Evolutionary conservation across 106 monocot genomes (phyloP).

Genomic region (Dactylorhiza incarnata): DNA sequence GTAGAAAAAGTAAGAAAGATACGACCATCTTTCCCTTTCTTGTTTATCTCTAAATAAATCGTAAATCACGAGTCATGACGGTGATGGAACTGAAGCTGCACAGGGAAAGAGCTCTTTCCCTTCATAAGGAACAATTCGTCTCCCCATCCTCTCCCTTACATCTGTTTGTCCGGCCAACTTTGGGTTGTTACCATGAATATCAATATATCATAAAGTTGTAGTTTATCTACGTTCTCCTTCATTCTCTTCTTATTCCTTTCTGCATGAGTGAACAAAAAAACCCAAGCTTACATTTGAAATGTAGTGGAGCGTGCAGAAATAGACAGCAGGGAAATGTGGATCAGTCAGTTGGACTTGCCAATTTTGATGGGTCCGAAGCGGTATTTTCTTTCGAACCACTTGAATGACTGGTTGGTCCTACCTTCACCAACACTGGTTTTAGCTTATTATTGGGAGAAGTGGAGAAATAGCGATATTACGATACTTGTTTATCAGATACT

Average conservation of each 20-base stretch:
- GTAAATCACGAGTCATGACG: no score
- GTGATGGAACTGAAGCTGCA: no score
- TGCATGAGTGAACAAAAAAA: neutral
- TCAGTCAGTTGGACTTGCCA: neutral
- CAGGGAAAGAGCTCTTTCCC: no score
- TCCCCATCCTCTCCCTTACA: neutral
- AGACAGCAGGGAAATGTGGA: neutral
- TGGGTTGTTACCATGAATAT: neutral
- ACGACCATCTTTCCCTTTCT: no score
- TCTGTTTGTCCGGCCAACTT: neutral
- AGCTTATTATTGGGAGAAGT: neutral
- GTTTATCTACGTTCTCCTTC: neutral
- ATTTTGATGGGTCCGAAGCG: neutral
- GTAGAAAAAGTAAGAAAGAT: no score
- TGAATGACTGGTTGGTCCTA: neutral
- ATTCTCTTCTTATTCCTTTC: neutral
- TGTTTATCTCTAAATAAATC: no score
- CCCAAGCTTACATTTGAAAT: neutral
- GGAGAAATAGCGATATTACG: neutral
- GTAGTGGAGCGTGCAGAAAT: neutral
- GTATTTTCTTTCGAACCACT: neutral
- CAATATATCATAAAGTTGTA: neutral
- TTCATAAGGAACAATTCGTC: neutral
- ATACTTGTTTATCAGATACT: neutral
- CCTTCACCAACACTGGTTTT: neutral